phyloP scores from a whole-genome alignment of 2,329 filamentous ascomycete species.

The Esteya vermicola region DNA sequence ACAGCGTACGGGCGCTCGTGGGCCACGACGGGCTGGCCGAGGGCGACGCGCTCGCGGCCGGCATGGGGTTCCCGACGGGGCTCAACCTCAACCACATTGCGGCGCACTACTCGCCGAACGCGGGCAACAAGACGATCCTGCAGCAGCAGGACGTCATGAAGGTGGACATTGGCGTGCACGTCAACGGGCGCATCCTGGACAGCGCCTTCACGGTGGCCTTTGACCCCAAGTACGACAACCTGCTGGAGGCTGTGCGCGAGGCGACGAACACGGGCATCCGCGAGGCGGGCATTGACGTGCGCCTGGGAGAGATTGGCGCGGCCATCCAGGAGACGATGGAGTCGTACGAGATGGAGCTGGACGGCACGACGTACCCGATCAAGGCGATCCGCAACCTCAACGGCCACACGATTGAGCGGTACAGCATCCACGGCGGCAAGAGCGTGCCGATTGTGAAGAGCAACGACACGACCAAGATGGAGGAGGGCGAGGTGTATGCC shows the following conservation, averaged over 20 bases:
- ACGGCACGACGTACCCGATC: slow-evolving; percentile 63
- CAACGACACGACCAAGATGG: slow-evolving; percentile 86
- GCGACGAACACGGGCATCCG: slow-evolving; percentile 77
- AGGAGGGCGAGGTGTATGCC: slow-evolving; percentile 88
- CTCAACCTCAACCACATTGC: slow-evolving; percentile 72
- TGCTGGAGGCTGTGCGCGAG: slow-evolving; percentile 58
- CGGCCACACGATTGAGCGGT: slow-evolving; percentile 79
- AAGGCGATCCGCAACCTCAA: slow-evolving; percentile 80
- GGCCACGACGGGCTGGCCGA: slow-evolving; percentile 63
- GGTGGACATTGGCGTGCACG: slow-evolving; percentile 69
- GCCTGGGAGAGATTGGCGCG: slow-evolving; percentile 72
- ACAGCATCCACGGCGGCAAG: slow-evolving; percentile 85
- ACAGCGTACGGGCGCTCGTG: slow-evolving; percentile 59
- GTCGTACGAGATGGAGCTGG: slow-evolving; percentile 76
- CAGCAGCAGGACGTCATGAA: slow-evolving; percentile 66
- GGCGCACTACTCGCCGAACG: slow-evolving; percentile 73
- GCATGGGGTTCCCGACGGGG: slow-evolving; percentile 74
- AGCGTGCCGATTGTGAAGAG: slow-evolving; percentile 89
- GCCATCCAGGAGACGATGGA: slow-evolving; percentile 87
- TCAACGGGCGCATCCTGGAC: slow-evolving; percentile 69
- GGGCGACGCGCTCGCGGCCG: slow-evolving; percentile 60
- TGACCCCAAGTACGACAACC: slow-evolving; percentile 59
- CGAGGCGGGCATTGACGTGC: slow-evolving; percentile 85
- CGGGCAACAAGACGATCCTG: slow-evolving; percentile 65
- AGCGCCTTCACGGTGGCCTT: slow-evolving; percentile 69